Base-by-base conservation (phyloP, 2,329 filamentous ascomycete species). In the Lachnellula cervina region DNA sequence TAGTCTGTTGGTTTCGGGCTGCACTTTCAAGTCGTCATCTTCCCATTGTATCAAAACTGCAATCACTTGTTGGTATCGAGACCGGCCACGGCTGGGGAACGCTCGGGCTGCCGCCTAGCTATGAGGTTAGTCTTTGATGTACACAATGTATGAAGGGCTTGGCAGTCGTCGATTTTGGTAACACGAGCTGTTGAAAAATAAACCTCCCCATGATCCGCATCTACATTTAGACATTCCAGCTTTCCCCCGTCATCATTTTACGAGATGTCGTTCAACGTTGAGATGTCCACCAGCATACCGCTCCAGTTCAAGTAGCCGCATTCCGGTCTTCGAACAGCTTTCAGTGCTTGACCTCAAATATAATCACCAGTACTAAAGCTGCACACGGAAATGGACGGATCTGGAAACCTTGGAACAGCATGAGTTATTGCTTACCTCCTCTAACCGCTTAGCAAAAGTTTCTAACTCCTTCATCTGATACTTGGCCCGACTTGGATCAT, bases 41-140 rank as follows among this genome's bases (percentile, higher is more conserved):
- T 61, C 62, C 63, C 63, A 65, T 45, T 56, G 57, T 19, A 64
- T 53, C 17, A 64, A 45, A 9, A 65, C 47, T 13, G 61, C 62
- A 40, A 61, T 55, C 21, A 64, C 59, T 53, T 61, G 52, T 21
- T 51, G 56, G 50, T 65, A 65, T 40, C 63, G 61, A 23, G 56
- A 55, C n/a, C 59, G 57, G 6, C 59, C 59, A 45, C 52, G 55
- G 50, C 59, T 63, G 23, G 63, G 63, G 16, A 65, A 63, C 7
- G 60, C 63, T 34, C 63, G 58, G 44, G 55, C 53, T 21, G 62
- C 60, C 51, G 63, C 61, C 62, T 65, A 21, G 17, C 21, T 9
- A 42, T n/a, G 38, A n/a, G 14, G 17, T 42, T 42, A 42, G 38
- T n/a, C 5, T 7, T 7, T 11, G 38, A 6, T 42, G 17, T 42